Evolutionary conservation across 2,329 filamentous ascomycete genomes (phyloP).

Genomic region (Hypoxylon sp.): DNA sequence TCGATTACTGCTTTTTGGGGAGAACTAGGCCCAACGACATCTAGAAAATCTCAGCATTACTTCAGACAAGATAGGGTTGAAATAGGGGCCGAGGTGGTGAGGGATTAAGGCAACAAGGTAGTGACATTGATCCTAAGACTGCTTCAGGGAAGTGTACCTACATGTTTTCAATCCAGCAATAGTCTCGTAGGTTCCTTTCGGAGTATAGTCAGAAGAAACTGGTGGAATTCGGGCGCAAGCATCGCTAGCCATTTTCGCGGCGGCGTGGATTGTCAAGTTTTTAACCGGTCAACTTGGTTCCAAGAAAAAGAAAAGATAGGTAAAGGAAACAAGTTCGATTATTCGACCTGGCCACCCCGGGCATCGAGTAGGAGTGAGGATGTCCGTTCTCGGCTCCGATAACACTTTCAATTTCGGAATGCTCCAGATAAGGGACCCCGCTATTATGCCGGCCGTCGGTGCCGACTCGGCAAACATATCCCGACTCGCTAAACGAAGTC

Average conservation of each 20-base stretch:
- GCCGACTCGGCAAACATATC: too few species aligned
- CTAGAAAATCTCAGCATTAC: conserved; percentile 42
- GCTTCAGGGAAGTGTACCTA: conserved; percentile 41
- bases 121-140: neutral
- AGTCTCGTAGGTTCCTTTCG: conserved; percentile 57
- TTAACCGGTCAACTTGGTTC: too few species aligned
- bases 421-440: neutral
- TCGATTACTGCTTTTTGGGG: conserved; percentile 57
- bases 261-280: neutral
- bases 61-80: neutral
- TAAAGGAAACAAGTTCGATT: too few species aligned
- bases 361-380: too few species aligned
- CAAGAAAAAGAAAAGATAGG: too few species aligned
- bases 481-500: too few species aligned
- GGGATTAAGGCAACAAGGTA: neutral
- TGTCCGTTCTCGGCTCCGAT: conserved; percentile 28
- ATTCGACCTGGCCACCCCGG: too few species aligned
- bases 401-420: neutral
- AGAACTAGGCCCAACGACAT: conserved; percentile 53
- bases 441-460: neutral
- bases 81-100: neutral
- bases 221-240: conserved; percentile 55
- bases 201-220: conserved; percentile 55
- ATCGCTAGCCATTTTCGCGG: conserved; percentile 28
- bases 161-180: conserved; percentile 59